These are phyloP conservation scores for Eucalyptus victrix DNA, from an alignment of 345 rosid species.

Conservation along the genomic window DNA sequence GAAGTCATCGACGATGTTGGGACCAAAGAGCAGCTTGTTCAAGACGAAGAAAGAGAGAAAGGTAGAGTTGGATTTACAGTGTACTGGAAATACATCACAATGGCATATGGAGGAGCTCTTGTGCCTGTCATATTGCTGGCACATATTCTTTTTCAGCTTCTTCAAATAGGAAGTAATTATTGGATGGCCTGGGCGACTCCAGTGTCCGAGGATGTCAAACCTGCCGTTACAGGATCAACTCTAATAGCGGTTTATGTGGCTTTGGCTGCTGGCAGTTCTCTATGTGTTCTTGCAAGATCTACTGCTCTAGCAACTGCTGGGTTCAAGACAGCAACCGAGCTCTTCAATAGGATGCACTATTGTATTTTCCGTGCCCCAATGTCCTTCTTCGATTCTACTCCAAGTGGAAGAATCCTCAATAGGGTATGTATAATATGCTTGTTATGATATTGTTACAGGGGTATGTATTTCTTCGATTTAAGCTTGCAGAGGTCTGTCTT, in stretches of 20 bases:
- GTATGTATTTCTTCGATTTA: not conserved
- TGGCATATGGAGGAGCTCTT: slow-evolving; percentile 54
- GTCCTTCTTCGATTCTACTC: slow-evolving; percentile 76
- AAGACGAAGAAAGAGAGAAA: slow-evolving; percentile 86
- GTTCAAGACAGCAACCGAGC: slow-evolving; percentile 48
- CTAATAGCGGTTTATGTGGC: slow-evolving; percentile 39
- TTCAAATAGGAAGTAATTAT: slow-evolving; percentile 64
- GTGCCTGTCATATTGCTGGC: slow-evolving; percentile 49
- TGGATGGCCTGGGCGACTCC: slow-evolving; percentile 89
- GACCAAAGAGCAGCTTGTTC: slow-evolving; percentile 57
- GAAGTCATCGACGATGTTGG: not conserved
- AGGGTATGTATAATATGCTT: slow-evolving; percentile 11
- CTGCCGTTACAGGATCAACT: slow-evolving; percentile 18
- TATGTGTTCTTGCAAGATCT: slow-evolving; percentile 35
- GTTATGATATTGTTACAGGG: not conserved
- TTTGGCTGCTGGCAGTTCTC: slow-evolving; percentile 42
- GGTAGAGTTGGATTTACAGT: slow-evolving; percentile 67
- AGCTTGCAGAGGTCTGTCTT: not conserved
- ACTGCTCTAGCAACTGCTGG: slow-evolving; percentile 29
- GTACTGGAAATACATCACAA: slow-evolving; percentile 56
- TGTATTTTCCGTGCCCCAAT: slow-evolving; percentile 71
- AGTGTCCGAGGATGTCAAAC: slow-evolving; percentile 31
- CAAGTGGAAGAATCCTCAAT: slow-evolving; percentile 52
- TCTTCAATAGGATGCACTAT: slow-evolving; percentile 52
- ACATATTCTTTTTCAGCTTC: slow-evolving; percentile 39